Conservation (phyloP, 306 rosid genomes). For the Casuarina equisetifolia region DNA sequence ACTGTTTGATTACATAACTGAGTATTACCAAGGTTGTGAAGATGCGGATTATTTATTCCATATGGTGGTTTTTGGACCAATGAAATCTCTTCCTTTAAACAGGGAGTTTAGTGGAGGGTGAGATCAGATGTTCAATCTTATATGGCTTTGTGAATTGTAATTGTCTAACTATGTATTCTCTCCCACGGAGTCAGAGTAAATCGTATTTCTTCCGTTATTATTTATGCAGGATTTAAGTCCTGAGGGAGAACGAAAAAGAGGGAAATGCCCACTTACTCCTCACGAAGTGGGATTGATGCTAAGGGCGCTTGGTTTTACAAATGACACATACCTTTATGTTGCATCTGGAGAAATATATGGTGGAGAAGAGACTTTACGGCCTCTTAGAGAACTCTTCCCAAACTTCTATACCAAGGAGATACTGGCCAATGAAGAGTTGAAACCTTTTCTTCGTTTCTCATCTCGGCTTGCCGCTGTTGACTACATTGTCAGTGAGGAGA, state of each 20-base stretch:
- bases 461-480: conserved; percentile 97
- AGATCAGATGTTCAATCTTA: neutral
- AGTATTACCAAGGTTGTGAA: neutral
- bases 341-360: conserved; percentile 99
- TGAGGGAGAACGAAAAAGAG: conserved; percentile 88
- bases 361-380: conserved; percentile 90
- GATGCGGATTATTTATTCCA: neutral
- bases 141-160: neutral
- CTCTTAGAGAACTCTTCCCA: conserved; percentile 91
- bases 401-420: conserved; percentile 92
- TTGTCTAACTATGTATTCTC: conserved; percentile 16
- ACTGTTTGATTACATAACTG: neutral
- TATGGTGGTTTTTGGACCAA: neutral
- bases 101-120: neutral
- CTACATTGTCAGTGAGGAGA: conserved; percentile 90
- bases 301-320: conserved; percentile 88
- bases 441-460: conserved; percentile 81
- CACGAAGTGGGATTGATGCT: conserved; percentile 95
- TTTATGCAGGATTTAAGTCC: conserved; percentile 76
- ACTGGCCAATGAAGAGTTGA: conserved; percentile 80
- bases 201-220: conserved; percentile 15
- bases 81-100: neutral
- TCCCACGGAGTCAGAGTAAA: conserved; percentile 16
- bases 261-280: conserved; percentile 97
- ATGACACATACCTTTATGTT: conserved; percentile 84